Percentiles rank a stretch among this genome's conserved stretches.
phyloP scores from a whole-genome alignment of 768 basidiomycete genomes.

The Leccinum disarticulatum region DNA sequence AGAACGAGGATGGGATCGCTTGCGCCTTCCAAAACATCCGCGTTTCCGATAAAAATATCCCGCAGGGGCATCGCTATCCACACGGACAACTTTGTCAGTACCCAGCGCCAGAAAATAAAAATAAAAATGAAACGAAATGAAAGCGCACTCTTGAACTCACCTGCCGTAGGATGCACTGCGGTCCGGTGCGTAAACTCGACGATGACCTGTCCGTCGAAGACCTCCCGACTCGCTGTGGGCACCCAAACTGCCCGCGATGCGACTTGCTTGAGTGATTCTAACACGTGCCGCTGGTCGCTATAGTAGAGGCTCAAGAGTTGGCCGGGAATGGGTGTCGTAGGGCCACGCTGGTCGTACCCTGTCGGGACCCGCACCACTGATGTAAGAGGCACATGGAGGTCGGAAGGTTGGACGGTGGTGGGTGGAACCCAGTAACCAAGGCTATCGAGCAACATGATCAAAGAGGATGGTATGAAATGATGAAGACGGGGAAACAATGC shows the following conservation, averaged over 20 bases:
- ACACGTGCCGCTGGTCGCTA: background rate
- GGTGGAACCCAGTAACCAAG: constrained; percentile 5
- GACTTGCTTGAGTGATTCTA: background rate
- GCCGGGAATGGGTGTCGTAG: constrained; percentile 1
- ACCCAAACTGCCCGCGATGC: background rate
- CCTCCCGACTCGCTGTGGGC: background rate
- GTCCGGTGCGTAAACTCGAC: constrained; percentile 7
- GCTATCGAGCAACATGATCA: constrained; percentile 6
- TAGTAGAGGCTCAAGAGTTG: constrained; percentile 4
- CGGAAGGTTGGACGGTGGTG: background rate
- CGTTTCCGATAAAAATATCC: fast-evolving
- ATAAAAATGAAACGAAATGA: background rate
- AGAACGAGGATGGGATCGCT: background rate
- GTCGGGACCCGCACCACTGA: background rate
- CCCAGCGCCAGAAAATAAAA: background rate
- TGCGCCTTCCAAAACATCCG: background rate
- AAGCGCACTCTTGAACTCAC: background rate
- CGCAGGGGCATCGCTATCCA: background rate
- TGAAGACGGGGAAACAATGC: background rate
- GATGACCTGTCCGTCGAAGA: too few relatives aligned
- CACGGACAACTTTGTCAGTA: background rate
- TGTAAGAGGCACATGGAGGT: constrained; percentile 3
- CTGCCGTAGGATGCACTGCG: background rate
- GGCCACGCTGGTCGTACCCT: background rate
- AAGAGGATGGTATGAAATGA: background rate